These are phyloP conservation scores for Trichosporon coremiiforme DNA, from an alignment of 1,284 basidiomycete species.

Conservation along the genomic window DNA sequence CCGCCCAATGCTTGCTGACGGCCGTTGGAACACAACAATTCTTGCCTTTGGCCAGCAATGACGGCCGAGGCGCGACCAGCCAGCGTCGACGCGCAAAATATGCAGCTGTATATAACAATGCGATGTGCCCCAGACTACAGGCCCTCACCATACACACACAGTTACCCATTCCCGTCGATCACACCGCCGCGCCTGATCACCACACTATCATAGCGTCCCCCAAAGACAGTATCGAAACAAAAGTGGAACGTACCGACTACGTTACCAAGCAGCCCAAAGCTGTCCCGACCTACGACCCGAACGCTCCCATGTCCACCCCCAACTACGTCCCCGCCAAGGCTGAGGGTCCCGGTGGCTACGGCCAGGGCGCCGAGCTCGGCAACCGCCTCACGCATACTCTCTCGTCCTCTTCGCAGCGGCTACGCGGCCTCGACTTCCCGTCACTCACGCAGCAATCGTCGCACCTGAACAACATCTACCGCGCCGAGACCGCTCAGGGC, in stretches of 20 bases:
- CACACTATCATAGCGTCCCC: neutral
- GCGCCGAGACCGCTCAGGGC: slow-evolving; percentile 38
- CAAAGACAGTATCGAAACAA: slow-evolving; percentile 12
- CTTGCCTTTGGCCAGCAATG: neutral
- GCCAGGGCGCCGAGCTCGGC: slow-evolving; percentile 9
- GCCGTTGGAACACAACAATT: slow-evolving; percentile 5
- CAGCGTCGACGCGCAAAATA: slow-evolving; percentile 13
- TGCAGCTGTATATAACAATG: slow-evolving; percentile 13
- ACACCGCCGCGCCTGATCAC: neutral
- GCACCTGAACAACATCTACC: slow-evolving; percentile 34
- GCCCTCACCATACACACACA: neutral
- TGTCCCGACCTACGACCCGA: slow-evolving; percentile 13
- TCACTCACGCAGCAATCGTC: slow-evolving; percentile 35
- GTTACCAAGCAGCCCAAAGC: neutral
- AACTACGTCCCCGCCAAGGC: slow-evolving; percentile 12
- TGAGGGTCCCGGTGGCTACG: slow-evolving; percentile 7
- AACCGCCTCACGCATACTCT: slow-evolving; percentile 21
- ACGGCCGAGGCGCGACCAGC: neutral
- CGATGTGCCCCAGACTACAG: neutral
- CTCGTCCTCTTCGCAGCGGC: slow-evolving; percentile 15
- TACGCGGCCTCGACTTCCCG: slow-evolving; percentile 42
- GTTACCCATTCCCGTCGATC: neutral
- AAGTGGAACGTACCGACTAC: slow-evolving; percentile 3
- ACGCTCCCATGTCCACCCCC: neutral
- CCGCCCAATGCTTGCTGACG: neutral